Evolutionary conservation across 1,284 basidiomycete species (phyloP).

Genomic region (Tilletia caries): DNA sequence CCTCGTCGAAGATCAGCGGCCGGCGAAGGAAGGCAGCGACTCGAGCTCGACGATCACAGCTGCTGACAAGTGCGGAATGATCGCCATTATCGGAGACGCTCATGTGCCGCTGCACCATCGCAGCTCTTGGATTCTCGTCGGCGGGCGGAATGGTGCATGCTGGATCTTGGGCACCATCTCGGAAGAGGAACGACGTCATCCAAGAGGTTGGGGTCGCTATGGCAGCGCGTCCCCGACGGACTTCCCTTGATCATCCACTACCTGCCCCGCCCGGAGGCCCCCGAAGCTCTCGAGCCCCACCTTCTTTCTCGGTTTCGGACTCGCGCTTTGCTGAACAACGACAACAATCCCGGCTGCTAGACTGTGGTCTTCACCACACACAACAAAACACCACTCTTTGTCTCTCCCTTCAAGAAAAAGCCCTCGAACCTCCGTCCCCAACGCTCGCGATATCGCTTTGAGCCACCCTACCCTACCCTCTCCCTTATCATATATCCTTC

Average conservation of each 20-base stretch:
- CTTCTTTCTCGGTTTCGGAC: too few relatives aligned
- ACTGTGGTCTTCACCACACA: too few relatives aligned
- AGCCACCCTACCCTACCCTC: not conserved
- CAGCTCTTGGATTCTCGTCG: not conserved
- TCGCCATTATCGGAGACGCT: not conserved
- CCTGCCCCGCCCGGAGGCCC: too few relatives aligned
- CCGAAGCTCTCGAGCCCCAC: too few relatives aligned
- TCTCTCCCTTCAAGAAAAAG: too few relatives aligned
- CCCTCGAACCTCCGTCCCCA: too few relatives aligned
- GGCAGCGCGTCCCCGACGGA: not conserved
- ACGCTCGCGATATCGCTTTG: too few relatives aligned
- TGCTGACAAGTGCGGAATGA: not conserved
- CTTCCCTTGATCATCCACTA: not conserved
- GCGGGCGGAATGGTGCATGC: not conserved
- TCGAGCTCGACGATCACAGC: conserved; percentile 10
- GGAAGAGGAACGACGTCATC: not conserved
- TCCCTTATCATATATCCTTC: not conserved
- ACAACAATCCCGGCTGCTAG: too few relatives aligned
- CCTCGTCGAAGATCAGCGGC: not conserved
- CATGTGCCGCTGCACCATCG: conserved; percentile 4
- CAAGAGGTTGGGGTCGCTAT: not conserved
- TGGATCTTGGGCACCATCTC: conserved; percentile 3
- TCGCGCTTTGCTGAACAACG: too few relatives aligned
- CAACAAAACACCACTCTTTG: too few relatives aligned
- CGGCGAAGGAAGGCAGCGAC: conserved; percentile 1